Base-by-base conservation (phyloP, 371 early-diverging fungal species). In the Fennellomyces sp. region DNA sequence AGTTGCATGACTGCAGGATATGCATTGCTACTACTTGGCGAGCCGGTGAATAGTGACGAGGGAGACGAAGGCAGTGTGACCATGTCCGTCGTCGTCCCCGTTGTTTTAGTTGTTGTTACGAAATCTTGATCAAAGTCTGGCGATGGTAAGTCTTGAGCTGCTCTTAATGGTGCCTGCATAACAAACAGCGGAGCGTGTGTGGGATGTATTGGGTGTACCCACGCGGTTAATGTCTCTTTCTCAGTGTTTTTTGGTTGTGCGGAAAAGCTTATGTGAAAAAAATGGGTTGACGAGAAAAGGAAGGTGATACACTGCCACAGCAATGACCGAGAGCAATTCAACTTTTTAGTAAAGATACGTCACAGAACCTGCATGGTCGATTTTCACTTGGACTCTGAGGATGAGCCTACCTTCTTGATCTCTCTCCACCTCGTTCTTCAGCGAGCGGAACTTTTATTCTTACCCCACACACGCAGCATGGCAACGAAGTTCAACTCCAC, bases 151-250 rank as follows among this genome's bases (percentile, higher is more conserved):
- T 38, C 35, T 19, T 54, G 55, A 3, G 39, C 35, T 33, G 25
- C 53, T 17, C n/a, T 31, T 36, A 7, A 27, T 21, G 55, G 55
- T 54, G 55, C 55, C 55, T 54, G 55, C 55, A 54, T 54, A 54
- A 54, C 55, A 54, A 54, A 54, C 55, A 54, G 28, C 17, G 49
- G 27, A 49, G n/a, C n/a, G n/a, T n/a, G n/a, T n/a, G n/a, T n/a
- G n/a, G n/a, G n/a, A n/a, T n/a, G n/a, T n/a, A n/a, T n/a, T n/a
- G n/a, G n/a, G n/a, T n/a, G n/a, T n/a, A n/a, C n/a, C n/a, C n/a
- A n/a, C n/a, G n/a, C n/a, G n/a, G n/a, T n/a, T n/a, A n/a, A n/a
- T n/a, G n/a, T n/a, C n/a, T n/a, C n/a, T n/a, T n/a, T n/a, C n/a
- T n/a, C n/a, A n/a, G n/a, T n/a, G n/a, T n/a, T n/a, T n/a, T n/a